These are phyloP conservation scores for Phytophthora cryptogea DNA, from an alignment of 352 stramenopile genomes.

Conservation along the genomic window DNA sequence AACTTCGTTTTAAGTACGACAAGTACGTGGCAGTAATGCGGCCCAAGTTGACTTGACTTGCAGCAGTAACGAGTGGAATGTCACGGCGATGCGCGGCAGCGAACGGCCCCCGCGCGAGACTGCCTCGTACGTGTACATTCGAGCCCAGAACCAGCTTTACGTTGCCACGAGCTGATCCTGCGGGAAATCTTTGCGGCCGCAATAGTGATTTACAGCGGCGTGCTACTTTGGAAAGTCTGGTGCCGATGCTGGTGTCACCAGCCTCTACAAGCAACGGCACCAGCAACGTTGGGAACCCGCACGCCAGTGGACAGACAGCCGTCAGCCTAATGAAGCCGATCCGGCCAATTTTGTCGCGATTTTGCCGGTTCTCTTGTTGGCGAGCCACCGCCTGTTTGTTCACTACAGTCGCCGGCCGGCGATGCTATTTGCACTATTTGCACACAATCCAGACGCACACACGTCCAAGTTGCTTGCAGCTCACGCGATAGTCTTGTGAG, in stretches of 20 bases:
- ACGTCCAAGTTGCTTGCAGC: neutral
- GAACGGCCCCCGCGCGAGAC: neutral
- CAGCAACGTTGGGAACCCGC: neutral
- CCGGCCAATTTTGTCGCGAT: slow-evolving; percentile 1
- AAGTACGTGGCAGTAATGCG: too few species aligned
- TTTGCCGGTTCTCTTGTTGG: neutral
- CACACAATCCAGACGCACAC: slow-evolving; percentile 5
- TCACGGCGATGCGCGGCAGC: too few species aligned
- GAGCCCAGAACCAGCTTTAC: neutral
- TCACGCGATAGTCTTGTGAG: neutral
- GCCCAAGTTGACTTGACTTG: too few species aligned
- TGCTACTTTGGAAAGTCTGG: neutral
- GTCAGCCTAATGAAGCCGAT: slow-evolving; percentile 1
- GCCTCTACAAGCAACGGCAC: neutral
- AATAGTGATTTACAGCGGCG: neutral
- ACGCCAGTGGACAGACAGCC: slow-evolving; percentile 19
- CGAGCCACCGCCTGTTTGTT: neutral
- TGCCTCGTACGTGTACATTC: neutral
- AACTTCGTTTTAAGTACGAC: neutral
- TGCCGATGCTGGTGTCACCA: neutral
- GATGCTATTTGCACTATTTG: slow-evolving; percentile 4
- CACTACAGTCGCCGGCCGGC: neutral
- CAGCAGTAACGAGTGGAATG: too few species aligned
- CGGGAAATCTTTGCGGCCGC: neutral
- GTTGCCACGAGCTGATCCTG: neutral